Conservation (phyloP, 768 basidiomycete genomes). For the Termitomyces titanicus region DNA sequence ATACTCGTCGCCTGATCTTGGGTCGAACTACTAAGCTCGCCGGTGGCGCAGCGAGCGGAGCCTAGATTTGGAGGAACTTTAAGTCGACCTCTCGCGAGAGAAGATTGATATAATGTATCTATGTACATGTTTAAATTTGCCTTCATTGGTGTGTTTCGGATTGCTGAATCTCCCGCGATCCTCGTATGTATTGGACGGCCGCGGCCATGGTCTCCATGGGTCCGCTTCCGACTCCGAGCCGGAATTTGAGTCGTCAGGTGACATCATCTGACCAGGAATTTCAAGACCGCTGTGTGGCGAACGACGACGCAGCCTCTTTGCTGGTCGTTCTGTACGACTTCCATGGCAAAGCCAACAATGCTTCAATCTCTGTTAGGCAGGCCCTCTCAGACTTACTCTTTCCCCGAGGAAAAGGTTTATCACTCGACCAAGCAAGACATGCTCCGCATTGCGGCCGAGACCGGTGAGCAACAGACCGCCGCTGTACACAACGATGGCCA, state of each 20-base stretch:
- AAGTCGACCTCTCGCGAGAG: too few species aligned
- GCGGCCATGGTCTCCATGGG: too few species aligned
- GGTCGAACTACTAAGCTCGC: too few species aligned
- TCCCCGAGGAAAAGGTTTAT: conserved; percentile 43
- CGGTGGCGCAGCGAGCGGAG: too few species aligned
- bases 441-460: conserved; percentile 44
- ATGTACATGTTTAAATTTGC: too few species aligned
- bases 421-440: conserved; percentile 50
- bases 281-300: not conserved
- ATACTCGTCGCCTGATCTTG: not conserved
- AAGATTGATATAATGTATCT: too few species aligned
- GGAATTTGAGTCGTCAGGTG: conserved; percentile 8
- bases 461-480: conserved; percentile 11
- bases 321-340: not conserved
- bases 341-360: conserved; percentile 54
- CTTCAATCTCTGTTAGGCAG: conserved; percentile 57
- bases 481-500: conserved; percentile 5
- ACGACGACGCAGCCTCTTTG: conserved; percentile 1
- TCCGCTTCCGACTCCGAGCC: too few species aligned
- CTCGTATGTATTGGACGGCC: too few species aligned
- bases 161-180: too few species aligned
- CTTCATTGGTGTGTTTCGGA: too few species aligned
- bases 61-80: too few species aligned
- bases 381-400: conserved; percentile 61
- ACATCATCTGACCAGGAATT: conserved; percentile 10